These are phyloP conservation scores for Ceratocystis harringtonii DNA, from an alignment of 2,329 filamentous ascomycete genomes.

Conservation along the genomic window DNA sequence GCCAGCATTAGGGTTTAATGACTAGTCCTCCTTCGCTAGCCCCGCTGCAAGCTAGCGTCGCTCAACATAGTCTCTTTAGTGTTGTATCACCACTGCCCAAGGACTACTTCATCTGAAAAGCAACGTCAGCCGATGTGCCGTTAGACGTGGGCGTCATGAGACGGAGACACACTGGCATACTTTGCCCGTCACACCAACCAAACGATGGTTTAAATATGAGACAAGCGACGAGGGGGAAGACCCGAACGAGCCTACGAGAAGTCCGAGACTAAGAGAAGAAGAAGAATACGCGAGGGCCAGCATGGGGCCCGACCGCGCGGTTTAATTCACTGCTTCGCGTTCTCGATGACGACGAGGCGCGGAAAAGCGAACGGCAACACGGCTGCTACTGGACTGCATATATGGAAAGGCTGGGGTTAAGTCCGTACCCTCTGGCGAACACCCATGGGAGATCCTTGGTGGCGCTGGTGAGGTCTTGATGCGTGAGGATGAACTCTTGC, in stretches of 20 bases:
- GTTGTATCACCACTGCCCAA: background rate
- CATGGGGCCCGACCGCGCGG: background rate
- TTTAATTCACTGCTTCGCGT: background rate
- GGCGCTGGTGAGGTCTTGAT: background rate
- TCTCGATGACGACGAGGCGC: background rate
- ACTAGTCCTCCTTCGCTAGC: background rate
- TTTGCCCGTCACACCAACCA: background rate
- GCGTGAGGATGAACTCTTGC: background rate
- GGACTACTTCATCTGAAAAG: background rate
- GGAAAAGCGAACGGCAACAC: background rate
- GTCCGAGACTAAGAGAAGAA: background rate
- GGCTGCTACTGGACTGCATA: background rate
- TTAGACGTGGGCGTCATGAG: background rate
- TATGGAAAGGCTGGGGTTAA: background rate
- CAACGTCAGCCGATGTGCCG: background rate
- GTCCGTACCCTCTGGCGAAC: background rate
- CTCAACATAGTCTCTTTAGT: background rate
- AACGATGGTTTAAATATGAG: background rate
- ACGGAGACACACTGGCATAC: background rate
- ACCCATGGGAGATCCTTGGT: background rate
- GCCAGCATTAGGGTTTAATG: background rate
- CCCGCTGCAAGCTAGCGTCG: background rate
- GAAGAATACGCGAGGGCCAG: constrained; percentile 3
- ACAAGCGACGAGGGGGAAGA: background rate
- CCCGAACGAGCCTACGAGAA: background rate